Conservation (phyloP, 169 alveolate genomes). For the Eimeria necatrix region DNA sequence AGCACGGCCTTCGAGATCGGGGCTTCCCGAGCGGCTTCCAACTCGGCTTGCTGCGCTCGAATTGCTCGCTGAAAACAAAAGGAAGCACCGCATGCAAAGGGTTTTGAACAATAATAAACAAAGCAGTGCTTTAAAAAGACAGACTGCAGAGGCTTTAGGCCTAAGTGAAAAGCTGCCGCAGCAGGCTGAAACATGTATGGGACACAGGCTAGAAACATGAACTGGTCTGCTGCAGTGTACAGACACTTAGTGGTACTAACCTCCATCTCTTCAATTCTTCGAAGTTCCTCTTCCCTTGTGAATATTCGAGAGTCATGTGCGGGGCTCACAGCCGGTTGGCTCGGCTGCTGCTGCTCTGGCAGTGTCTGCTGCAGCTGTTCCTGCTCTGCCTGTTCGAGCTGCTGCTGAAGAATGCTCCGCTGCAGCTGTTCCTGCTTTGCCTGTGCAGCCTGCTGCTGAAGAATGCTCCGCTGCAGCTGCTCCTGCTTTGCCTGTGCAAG, state of each 20-base stretch:
- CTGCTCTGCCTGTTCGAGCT: too few relatives aligned
- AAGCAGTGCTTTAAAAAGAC: not conserved
- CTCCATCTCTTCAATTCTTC: not conserved
- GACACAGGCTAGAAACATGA: too few relatives aligned
- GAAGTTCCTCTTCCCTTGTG: not conserved
- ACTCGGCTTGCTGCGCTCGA: constrained; percentile 3
- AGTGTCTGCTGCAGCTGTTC: too few relatives aligned
- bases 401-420: too few relatives aligned
- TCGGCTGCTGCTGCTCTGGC: too few relatives aligned
- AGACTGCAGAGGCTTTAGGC: not conserved
- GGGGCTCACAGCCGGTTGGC: too few relatives aligned
- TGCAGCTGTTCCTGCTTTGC: too few relatives aligned
- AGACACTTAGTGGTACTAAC: not conserved
- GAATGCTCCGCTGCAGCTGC: too few relatives aligned
- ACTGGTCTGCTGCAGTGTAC: not conserved
- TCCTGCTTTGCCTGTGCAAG: too few relatives aligned
- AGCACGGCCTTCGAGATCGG: constrained; percentile 10
- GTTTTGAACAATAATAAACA: not conserved
- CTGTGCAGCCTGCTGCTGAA: too few relatives aligned
- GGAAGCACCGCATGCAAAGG: not conserved
- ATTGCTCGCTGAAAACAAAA: not conserved
- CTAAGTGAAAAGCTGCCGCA: not conserved
- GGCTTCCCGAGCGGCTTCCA: not conserved
- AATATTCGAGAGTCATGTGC: too few relatives aligned
- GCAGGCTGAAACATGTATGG: not conserved